A percentile compares a stretch with the other conserved stretches of the same genome.
Conservation (phyloP, 805 yeast genomes). For the Ogataea paradorogensis region DNA sequence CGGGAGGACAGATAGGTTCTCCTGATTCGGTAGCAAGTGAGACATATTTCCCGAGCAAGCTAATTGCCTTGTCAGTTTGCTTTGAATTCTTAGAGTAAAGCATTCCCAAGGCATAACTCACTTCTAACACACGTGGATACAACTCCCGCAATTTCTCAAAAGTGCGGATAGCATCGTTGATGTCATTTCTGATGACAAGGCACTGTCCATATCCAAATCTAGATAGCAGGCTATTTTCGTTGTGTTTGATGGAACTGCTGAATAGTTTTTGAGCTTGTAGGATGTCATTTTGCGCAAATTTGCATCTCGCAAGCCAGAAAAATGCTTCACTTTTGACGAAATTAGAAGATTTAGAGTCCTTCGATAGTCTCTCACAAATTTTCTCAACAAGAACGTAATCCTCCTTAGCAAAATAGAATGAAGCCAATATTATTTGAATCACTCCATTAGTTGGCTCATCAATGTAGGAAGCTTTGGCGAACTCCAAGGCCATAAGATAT, state of each 20-base stretch:
- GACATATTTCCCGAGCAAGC: slow-evolving; percentile 66
- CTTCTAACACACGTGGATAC: slow-evolving; percentile 69
- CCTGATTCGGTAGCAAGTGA: slow-evolving; percentile 53
- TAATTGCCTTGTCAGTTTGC: slow-evolving; percentile 50
- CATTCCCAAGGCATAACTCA: slow-evolving; percentile 71
- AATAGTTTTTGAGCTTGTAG: slow-evolving; percentile 70
- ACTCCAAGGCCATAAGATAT: slow-evolving; percentile 58
- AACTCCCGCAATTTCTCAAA: slow-evolving; percentile 71
- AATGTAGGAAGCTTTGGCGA: slow-evolving; percentile 40
- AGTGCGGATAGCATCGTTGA: slow-evolving; percentile 82
- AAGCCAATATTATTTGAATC: slow-evolving; percentile 62
- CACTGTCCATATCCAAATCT: slow-evolving; percentile 85
- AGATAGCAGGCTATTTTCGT: slow-evolving; percentile 65
- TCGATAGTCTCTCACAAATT: slow-evolving; percentile 50
- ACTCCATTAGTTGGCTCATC: slow-evolving; percentile 52
- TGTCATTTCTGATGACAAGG: slow-evolving; percentile 66
- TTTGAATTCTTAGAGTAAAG: slow-evolving; percentile 52
- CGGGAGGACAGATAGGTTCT: slow-evolving; percentile 61
- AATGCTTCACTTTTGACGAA: slow-evolving; percentile 56
- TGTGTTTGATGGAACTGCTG: slow-evolving; percentile 64
- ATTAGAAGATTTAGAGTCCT: slow-evolving; percentile 37
- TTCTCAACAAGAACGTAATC: slow-evolving; percentile 56
- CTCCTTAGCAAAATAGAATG: slow-evolving; percentile 69
- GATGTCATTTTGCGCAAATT: slow-evolving; percentile 57
- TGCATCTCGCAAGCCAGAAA: slow-evolving; percentile 85